Evolutionary conservation across 2,329 filamentous ascomycete genomes (phyloP), one percentile per base, ranked within the genome.

Genomic region (Aspergillus pseudoviridinutans): DNA sequence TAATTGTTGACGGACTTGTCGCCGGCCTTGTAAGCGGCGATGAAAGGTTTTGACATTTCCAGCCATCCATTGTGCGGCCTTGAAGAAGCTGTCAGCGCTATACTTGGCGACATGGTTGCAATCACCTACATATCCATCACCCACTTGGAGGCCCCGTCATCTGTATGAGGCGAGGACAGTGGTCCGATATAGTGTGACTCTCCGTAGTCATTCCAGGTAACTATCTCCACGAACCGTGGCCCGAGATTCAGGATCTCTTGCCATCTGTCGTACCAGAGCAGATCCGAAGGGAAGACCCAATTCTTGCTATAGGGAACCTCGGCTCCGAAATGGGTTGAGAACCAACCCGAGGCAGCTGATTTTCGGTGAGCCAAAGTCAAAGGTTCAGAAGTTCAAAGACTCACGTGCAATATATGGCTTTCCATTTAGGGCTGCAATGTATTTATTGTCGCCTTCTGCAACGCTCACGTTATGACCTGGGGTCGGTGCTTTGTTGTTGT

Each of bases 101-200:
- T 7, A 4, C 10, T n/a, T 17, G n/a, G 25, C 8, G 29, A 27
- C n/a, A 10, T 8, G 12, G 35, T 24, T 47, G 10, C 24, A 24
- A 35, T 17, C 9, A 64, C 72, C 67, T 57, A 76, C 79, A 80
- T 80, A 38, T 79, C 79, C 64, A 79, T 80, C 1, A 71, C 71
- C 79, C 79, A 81, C 61, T 81, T 80, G 12, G 78, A 80, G n/a
- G 70, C 65, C 1, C 74, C 73, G 46, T 74, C 71, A 24, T 74
- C 70, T 2, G 63, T 73, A 54, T 70, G 70, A 6, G 72, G 71
- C 8, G 75, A 79, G 14, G 71, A 72, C 22, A 82, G 66, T 1
- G 80, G 81, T 0, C 78, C 80, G 20, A 83, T 74, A 62, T 84
- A 83, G 62, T 84, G 82, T 17, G 77, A 81, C 64, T 84, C 82